phyloP scores from a whole-genome alignment of 305 asterid species.

The Fraxinus ornus region DNA sequence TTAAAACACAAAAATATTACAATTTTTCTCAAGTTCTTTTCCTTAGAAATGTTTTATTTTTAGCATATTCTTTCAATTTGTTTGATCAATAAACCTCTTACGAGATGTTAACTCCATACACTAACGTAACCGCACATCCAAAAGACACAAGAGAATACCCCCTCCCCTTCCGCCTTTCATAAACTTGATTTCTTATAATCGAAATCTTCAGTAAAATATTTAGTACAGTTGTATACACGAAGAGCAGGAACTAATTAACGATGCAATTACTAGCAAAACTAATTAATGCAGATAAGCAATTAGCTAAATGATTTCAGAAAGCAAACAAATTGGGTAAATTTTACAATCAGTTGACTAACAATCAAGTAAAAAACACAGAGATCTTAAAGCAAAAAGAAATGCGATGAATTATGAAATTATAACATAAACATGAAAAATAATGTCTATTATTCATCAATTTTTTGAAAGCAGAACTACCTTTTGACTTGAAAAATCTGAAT shows the following conservation, averaged over 20 bases:
- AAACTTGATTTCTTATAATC: not conserved
- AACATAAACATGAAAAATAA: not conserved
- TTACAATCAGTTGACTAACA: conserved; percentile 27
- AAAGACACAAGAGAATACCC: not conserved
- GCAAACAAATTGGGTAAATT: not conserved
- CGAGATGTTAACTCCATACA: not conserved
- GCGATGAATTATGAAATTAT: not conserved
- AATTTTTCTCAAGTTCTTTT: conserved; percentile 3
- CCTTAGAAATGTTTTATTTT: not conserved
- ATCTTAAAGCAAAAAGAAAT: not conserved
- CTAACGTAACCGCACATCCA: not conserved
- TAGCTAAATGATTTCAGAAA: not conserved
- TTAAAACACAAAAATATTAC: not conserved
- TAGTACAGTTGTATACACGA: not conserved
- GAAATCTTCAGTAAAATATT: not conserved
- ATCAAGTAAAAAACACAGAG: not conserved
- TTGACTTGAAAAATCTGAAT: conserved; percentile 26
- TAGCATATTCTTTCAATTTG: not conserved
- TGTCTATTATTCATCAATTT: not conserved
- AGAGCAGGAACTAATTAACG: not conserved
- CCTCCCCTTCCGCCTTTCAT: not conserved
- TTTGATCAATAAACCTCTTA: not conserved
- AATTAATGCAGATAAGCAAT: not conserved
- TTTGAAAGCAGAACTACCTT: conserved; percentile 37
- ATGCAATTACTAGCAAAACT: not conserved